Percentiles rank a stretch among this genome's conserved stretches.
Conservation (phyloP, 2,329 filamentous ascomycete species). For the Colletotrichum tofieldiae region DNA sequence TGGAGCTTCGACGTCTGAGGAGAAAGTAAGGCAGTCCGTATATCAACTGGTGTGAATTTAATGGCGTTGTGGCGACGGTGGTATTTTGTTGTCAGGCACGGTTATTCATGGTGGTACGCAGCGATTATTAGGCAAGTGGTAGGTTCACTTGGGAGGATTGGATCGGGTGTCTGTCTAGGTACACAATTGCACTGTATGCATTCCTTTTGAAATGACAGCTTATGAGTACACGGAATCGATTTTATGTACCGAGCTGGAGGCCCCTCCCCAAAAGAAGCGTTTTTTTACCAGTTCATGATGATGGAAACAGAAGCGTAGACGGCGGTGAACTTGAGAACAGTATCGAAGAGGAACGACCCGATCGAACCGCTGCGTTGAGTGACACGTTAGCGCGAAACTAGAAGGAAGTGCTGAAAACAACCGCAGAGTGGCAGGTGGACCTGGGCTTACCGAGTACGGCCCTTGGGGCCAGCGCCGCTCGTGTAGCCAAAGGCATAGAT, state of each 20-base stretch:
- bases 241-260: not conserved
- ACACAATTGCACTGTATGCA: not conserved
- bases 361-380: slow-evolving; percentile 53
- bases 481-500: slow-evolving; percentile 72
- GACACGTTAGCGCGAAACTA: slow-evolving; percentile 27
- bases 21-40: slow-evolving; percentile 45
- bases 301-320: slow-evolving; percentile 59
- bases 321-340: slow-evolving; percentile 60
- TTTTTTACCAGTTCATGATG: slow-evolving; percentile 51
- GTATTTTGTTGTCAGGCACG: not conserved
- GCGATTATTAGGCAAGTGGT: slow-evolving; percentile 8
- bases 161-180: not conserved
- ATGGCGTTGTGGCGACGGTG: slow-evolving; percentile 25
- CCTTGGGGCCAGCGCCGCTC: slow-evolving; percentile 59
- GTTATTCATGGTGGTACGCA: slow-evolving; percentile 17
- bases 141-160: not conserved
- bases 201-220: not conserved
- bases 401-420: not conserved
- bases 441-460: slow-evolving; percentile 57
- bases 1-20: slow-evolving; percentile 52
- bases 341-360: slow-evolving; percentile 54
- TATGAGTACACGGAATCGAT: not conserved
- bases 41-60: not conserved
- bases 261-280: not conserved
- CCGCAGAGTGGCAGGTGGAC: not conserved